These are phyloP conservation scores for Cenchrus fungigraminus DNA, from an alignment of 176 grass and related monocot species.

Conservation along the genomic window DNA sequence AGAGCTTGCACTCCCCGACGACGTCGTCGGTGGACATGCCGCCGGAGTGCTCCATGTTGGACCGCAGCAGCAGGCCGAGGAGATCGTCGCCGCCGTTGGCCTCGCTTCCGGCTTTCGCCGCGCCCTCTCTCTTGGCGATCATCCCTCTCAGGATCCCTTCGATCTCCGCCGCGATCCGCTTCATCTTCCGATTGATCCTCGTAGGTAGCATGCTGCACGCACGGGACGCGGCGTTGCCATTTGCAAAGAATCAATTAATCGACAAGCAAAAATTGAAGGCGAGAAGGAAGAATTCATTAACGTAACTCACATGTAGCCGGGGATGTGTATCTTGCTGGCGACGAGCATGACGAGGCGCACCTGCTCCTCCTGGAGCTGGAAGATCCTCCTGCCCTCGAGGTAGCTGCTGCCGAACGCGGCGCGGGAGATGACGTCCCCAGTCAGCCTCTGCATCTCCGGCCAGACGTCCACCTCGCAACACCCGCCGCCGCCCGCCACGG, in stretches of 20 bases:
- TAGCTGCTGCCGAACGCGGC: slow-evolving; percentile 67
- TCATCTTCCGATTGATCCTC: slow-evolving; percentile 39
- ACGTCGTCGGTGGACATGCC: slow-evolving; percentile 51
- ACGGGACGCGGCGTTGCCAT: background rate
- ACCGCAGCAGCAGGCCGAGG: slow-evolving; percentile 48
- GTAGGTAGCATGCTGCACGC: slow-evolving; percentile 41
- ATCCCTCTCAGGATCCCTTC: slow-evolving; percentile 41
- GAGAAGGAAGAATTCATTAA: background rate
- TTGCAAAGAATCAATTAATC: background rate
- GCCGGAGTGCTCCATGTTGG: slow-evolving; percentile 31
- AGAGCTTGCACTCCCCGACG: slow-evolving; percentile 66
- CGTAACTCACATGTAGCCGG: slow-evolving; percentile 49
- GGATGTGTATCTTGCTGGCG: slow-evolving; percentile 32
- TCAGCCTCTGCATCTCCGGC: slow-evolving; percentile 52
- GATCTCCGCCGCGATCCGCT: slow-evolving; percentile 40
- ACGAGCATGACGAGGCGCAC: background rate
- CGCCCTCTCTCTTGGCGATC: slow-evolving; percentile 40
- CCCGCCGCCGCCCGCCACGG: background rate
- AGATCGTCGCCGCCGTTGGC: slow-evolving; percentile 26
- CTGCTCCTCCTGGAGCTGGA: slow-evolving; percentile 55
- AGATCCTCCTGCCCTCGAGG: slow-evolving; percentile 50
- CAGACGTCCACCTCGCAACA: slow-evolving; percentile 46
- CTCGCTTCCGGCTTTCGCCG: slow-evolving; percentile 1
- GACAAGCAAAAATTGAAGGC: background rate
- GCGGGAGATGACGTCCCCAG: slow-evolving; percentile 56